A percentile compares a stretch with the other conserved stretches of the same genome.
These are phyloP conservation scores for Acanthamoeba sp. DNA, from an alignment of 208 protist species.

Conservation along the genomic window DNA sequence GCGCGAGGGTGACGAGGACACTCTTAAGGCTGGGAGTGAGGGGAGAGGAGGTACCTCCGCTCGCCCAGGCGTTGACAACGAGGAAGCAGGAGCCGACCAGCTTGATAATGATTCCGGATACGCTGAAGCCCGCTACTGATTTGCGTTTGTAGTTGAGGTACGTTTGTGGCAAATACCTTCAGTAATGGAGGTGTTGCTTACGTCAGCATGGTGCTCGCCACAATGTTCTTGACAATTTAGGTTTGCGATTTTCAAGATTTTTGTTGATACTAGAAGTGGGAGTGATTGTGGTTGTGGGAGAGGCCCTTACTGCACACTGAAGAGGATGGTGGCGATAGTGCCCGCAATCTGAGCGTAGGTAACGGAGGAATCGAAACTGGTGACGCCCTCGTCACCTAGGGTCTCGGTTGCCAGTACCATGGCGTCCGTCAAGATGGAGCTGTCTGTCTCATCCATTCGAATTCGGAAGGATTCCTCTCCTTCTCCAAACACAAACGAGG, in stretches of 20 bases:
- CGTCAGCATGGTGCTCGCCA: no score
- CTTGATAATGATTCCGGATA: conserved; percentile 26
- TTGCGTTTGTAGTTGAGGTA: conserved; percentile 36
- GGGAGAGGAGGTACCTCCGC: background rate
- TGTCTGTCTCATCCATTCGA: no score
- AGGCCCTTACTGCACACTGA: background rate
- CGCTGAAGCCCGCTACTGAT: conserved; percentile 31
- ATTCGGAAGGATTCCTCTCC: no score
- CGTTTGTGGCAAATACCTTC: conserved; percentile 19
- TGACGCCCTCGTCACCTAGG: background rate
- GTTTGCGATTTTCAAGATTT: no score
- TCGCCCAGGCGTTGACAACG: conserved; percentile 29
- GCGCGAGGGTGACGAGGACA: no score
- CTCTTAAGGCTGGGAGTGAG: background rate
- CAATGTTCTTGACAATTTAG: no score
- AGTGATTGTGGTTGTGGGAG: background rate
- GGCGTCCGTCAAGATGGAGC: no score
- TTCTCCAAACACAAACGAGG: no score
- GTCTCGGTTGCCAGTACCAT: no score
- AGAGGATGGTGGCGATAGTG: conserved; percentile 51
- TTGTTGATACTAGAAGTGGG: no score
- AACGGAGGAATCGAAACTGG: background rate
- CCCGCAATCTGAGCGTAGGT: conserved; percentile 21
- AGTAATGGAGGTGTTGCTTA: no score
- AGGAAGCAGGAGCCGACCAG: conserved; percentile 51